Base-by-base conservation (phyloP, 768 basidiomycete species). In the Hypholoma fasciculare region DNA sequence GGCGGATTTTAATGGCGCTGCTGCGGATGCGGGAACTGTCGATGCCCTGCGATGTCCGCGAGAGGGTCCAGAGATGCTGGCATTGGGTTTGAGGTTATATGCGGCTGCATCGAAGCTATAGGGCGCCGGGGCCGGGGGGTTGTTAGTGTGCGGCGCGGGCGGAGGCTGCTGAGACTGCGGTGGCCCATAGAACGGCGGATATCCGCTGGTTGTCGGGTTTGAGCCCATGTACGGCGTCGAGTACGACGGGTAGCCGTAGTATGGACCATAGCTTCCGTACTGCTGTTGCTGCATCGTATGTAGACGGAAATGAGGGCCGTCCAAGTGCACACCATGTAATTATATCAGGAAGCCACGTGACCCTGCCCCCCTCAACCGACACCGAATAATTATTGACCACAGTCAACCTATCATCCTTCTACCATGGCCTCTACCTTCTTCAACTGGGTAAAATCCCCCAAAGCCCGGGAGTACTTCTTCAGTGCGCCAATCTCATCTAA, bases 391-490 rank as follows among this genome's bases (percentile, higher is more conserved):
- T 30, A 49, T n/a, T 7, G 16, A 27, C 23, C 34, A 23, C 23
- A n/a, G n/a, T 49, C 16, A 14, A 23, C 64, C 58, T 58, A 63
- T 66, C 65, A 34, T 34, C 57, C 38, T 37, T 26, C 53, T 30
- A 40, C 56, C 27, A 94, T 94, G 92, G 82, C 92, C 57, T 90
- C 91, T 38, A 86, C 87, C 37, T 95, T 97, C 78, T 79, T 90
- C 70, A 82, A 84, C 67, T 98, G 96, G 96, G 68, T 92, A 68
- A 88, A 90, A 69, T 94, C 92, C 48, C 96, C 96, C 52, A 93
- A 93, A 47, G 92, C 92, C 17, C 81, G 92, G 65, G 85, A 95
- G 65, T 98, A 98, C 74, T 96, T 98, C 78, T 91, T 97, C 78
- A 97, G 96, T 94, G 61, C 62, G 94, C 79, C 16, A 34, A 34